A percentile compares a stretch with the other conserved stretches of the same genome.
Conservation (phyloP, 257 asterid species). For the Solanum lycopersicoides region DNA sequence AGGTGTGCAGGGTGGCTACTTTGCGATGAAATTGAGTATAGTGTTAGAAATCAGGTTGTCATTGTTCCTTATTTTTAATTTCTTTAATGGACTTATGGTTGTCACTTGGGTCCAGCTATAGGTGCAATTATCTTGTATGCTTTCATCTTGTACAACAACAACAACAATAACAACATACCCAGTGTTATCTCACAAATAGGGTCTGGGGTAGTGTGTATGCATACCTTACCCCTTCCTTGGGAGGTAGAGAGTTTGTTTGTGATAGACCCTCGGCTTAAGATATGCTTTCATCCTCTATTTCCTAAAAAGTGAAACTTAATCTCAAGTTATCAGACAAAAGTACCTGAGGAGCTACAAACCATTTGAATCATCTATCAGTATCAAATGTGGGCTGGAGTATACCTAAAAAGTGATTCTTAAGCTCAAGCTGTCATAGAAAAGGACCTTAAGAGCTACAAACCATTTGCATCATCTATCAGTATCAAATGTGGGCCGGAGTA, state of each 20-base stretch:
- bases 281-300: background rate
- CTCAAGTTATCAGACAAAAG: background rate
- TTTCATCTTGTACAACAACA: background rate
- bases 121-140: background rate
- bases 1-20: background rate
- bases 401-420: background rate
- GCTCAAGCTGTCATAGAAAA: background rate
- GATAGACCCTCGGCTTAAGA: background rate
- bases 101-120: background rate
- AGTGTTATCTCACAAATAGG: background rate
- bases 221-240: background rate
- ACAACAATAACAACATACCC: background rate
- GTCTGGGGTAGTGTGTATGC: background rate
- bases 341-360: background rate
- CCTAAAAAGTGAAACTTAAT: background rate
- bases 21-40: background rate
- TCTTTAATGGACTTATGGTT: background rate
- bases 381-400: background rate
- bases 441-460: background rate
- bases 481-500: background rate
- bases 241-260: background rate
- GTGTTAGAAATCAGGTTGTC: background rate
- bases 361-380: background rate
- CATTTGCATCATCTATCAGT: background rate
- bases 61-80: background rate